Conservation (phyloP, 768 basidiomycete genomes). For the Tricholoma bakamatsutake region DNA sequence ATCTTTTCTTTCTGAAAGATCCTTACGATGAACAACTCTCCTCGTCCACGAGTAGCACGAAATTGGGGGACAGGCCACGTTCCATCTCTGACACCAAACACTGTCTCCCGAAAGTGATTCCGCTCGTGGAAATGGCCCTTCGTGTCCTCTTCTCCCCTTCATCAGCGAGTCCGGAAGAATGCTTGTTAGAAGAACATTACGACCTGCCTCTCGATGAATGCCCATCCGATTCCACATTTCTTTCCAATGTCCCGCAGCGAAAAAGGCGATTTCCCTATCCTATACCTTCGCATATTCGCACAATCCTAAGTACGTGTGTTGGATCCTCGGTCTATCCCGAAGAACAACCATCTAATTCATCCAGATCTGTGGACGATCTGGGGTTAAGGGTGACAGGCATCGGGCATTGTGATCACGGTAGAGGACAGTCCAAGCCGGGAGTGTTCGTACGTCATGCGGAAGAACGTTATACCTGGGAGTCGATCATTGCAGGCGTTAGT, state of each 20-base stretch:
- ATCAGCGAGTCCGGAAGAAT: constrained; percentile 12
- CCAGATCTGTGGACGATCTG: constrained; percentile 13
- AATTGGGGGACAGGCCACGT: constrained; percentile 5
- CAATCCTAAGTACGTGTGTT: constrained; percentile 29
- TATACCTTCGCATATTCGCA: constrained; percentile 25
- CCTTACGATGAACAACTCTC: constrained; percentile 2
- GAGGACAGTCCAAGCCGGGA: constrained; percentile 9
- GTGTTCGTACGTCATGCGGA: constrained; percentile 55
- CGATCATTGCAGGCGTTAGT: constrained; percentile 41
- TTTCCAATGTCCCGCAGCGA: not conserved
- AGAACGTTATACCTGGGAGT: constrained; percentile 64
- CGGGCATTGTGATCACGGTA: constrained; percentile 23
- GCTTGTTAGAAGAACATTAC: constrained; percentile 26
- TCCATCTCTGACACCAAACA: constrained; percentile 22
- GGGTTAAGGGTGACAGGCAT: constrained; percentile 25
- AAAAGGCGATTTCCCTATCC: constrained; percentile 14
- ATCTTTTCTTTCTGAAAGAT: constrained; percentile 43
- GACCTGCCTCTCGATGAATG: constrained; percentile 28
- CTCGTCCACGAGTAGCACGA: constrained; percentile 4
- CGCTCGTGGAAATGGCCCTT: constrained; percentile 28
- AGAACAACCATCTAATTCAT: constrained; percentile 8
- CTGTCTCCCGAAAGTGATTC: constrained; percentile 18
- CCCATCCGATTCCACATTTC: not conserved
- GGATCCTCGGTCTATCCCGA: constrained; percentile 30
- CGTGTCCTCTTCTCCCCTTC: constrained; percentile 29